Evolutionary conservation across 495 filamentous ascomycete genomes (phyloP).

Genomic region (Antarctomyces pellizariae): DNA sequence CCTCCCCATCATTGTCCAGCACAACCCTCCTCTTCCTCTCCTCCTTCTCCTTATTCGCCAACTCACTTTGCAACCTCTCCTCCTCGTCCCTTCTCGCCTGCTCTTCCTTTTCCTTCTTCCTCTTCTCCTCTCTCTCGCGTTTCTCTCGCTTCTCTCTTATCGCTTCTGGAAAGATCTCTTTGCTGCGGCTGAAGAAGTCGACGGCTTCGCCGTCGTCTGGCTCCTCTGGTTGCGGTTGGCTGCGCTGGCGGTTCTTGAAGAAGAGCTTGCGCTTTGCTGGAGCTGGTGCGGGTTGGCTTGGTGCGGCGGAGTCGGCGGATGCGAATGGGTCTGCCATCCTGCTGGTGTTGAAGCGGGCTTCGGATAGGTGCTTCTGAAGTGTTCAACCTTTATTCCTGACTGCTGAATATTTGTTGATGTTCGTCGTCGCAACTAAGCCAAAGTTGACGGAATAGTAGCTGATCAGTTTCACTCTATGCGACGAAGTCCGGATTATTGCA

Average conservation of each 20-base stretch:
- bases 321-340: too few relatives aligned
- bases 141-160: slow-evolving; percentile 27
- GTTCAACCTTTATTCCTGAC: too few relatives aligned
- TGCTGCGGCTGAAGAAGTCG: slow-evolving; percentile 43
- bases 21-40: background rate
- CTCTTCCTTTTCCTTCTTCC: slow-evolving; percentile 7
- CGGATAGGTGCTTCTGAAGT: too few relatives aligned
- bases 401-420: too few relatives aligned
- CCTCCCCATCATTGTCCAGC: too few relatives aligned
- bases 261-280: slow-evolving; percentile 35
- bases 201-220: slow-evolving; percentile 19
- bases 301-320: background rate
- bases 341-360: too few relatives aligned
- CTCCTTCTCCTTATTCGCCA: slow-evolving; percentile 1
- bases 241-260: slow-evolving; percentile 43
- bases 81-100: background rate
- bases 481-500: too few relatives aligned
- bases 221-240: slow-evolving; percentile 22
- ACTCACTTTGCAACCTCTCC: background rate
- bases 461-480: too few relatives aligned
- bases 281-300: slow-evolving; percentile 4
- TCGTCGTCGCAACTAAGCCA: too few relatives aligned
- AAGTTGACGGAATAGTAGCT: too few relatives aligned
- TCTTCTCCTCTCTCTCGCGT: slow-evolving; percentile 14
- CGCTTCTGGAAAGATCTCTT: slow-evolving; percentile 35